Percentiles rank a stretch among this genome's conserved stretches.
Evolutionary conservation across 331 rosid species (phyloP).

Genomic region (Cydonia oblonga): DNA sequence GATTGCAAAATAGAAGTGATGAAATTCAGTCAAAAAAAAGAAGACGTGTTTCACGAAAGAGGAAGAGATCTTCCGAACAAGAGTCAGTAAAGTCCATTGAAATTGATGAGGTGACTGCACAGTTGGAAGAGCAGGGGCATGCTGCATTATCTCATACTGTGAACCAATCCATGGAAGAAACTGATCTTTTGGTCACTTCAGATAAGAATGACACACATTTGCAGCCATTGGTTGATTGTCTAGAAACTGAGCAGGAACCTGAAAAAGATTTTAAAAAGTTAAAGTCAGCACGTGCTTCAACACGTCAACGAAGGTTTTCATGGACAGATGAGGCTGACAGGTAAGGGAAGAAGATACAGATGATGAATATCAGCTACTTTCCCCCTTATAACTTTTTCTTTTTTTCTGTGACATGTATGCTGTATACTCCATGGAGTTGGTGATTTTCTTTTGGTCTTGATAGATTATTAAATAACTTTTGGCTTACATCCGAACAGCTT

Average conservation of each 20-base stretch:
- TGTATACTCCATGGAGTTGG: not conserved
- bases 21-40: constrained; percentile 18
- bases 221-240: constrained; percentile 31
- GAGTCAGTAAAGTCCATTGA: constrained; percentile 39
- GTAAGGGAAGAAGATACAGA: constrained; percentile 26
- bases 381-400: not conserved
- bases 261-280: constrained; percentile 30
- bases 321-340: constrained; percentile 95
- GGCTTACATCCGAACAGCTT: not conserved
- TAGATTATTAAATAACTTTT: not conserved
- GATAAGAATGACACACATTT: constrained; percentile 23
- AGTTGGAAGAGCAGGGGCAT: constrained; percentile 19
- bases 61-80: constrained; percentile 24
- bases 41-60: constrained; percentile 21
- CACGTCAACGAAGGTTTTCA: constrained; percentile 60
- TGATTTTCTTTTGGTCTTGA: not conserved
- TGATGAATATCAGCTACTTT: not conserved
- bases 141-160: constrained; percentile 14
- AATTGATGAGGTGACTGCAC: constrained; percentile 30
- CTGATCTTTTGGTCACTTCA: constrained; percentile 20
- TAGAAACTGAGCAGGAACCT: constrained; percentile 25
- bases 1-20: constrained; percentile 25
- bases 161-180: constrained; percentile 27
- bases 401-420: not conserved
- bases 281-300: constrained; percentile 47